Conservation (phyloP, 2,329 filamentous ascomycete genomes). For the Botrytis paeoniae region DNA sequence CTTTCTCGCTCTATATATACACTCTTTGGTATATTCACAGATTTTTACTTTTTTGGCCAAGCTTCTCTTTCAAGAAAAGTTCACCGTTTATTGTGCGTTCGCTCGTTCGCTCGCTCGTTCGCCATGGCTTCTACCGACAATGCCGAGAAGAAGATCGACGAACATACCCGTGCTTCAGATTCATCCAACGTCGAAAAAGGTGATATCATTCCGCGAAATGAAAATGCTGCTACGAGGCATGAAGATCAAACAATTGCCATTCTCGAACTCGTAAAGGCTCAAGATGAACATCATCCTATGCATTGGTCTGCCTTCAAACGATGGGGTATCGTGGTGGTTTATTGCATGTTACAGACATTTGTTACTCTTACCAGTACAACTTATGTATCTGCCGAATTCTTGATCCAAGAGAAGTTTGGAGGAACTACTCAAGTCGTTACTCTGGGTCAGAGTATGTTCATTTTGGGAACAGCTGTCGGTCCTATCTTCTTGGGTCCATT, state of each 20-base stretch:
- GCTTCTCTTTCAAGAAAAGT: neutral
- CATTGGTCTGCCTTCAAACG: constrained; percentile 34
- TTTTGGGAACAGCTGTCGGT: constrained; percentile 43
- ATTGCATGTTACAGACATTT: constrained; percentile 39
- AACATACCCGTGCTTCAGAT: neutral
- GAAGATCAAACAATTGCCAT: constrained; percentile 27
- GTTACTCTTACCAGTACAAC: constrained; percentile 33
- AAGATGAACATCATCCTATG: constrained; percentile 34
- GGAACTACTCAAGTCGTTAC: constrained; percentile 40
- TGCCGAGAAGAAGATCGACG: constrained; percentile 16
- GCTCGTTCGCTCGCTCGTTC: neutral
- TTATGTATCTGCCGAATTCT: constrained; percentile 42
- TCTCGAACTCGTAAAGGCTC: constrained; percentile 30
- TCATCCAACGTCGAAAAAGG: constrained; percentile 10
- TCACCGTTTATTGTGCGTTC: constrained; percentile 3
- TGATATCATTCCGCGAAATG: constrained; percentile 12
- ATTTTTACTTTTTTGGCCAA: constrained; percentile 2
- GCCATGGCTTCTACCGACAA: constrained; percentile 17
- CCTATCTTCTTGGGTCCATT: constrained; percentile 43
- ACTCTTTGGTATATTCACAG: neutral
- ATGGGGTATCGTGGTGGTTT: constrained; percentile 29
- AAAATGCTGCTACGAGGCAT: constrained; percentile 14
- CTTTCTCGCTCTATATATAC: neutral
- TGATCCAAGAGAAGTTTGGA: constrained; percentile 41
- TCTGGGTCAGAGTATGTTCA: constrained; percentile 44